phyloP scores from a whole-genome alignment of 176 grass and related monocot genomes.

The Carex myosuroides region DNA sequence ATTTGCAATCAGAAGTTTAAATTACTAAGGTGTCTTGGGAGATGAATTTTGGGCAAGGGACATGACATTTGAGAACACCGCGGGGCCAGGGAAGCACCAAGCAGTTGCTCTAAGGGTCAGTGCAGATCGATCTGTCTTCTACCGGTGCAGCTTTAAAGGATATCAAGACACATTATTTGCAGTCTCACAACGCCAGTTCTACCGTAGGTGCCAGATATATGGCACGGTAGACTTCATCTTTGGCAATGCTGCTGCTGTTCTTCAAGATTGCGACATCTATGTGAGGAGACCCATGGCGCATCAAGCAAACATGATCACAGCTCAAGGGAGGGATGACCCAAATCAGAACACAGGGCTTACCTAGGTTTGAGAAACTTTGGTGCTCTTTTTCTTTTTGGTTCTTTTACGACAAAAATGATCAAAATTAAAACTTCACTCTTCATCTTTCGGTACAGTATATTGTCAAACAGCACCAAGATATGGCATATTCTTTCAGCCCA shows the following conservation, averaged over 20 bases:
- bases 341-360: slow-evolving; percentile 64
- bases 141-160: too few relatives aligned
- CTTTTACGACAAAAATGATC: too few relatives aligned
- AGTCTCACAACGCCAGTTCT: too few relatives aligned
- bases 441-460: not conserved
- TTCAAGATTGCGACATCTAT: slow-evolving; percentile 43
- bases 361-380: slow-evolving; percentile 25
- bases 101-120: too few relatives aligned
- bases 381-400: not conserved
- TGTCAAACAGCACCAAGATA: not conserved
- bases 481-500: not conserved
- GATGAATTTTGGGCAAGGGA: not conserved
- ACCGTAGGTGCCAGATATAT: slow-evolving; percentile 31
- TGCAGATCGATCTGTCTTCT: too few relatives aligned
- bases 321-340: slow-evolving; percentile 54
- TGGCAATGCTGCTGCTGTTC: slow-evolving; percentile 37
- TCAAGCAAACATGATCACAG: slow-evolving; percentile 53
- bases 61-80: not conserved
- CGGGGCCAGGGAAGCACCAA: slow-evolving; percentile 16
- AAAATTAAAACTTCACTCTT: not conserved
- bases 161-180: too few relatives aligned
- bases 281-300: slow-evolving; percentile 30
- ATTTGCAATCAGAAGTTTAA: not conserved
- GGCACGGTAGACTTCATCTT: slow-evolving; percentile 71
- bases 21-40: not conserved